Evolutionary conservation across 148 eudicot species (phyloP).

Genomic region (Gaultheria prostrata): DNA sequence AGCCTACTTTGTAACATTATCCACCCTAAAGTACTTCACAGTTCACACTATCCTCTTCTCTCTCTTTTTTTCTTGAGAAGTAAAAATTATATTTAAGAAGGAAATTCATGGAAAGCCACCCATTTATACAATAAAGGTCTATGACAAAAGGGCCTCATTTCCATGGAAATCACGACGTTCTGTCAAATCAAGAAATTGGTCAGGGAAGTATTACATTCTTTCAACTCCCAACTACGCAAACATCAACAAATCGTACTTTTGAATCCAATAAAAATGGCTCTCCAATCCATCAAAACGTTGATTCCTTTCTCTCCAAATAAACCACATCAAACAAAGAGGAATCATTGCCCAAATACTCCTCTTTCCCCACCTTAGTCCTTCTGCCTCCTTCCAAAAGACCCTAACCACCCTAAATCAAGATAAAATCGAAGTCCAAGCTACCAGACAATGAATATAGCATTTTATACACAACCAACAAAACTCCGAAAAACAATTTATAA

Average conservation of each 20-base stretch:
- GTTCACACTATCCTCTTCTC: too few relatives aligned
- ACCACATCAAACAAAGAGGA: background rate
- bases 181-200: too few relatives aligned
- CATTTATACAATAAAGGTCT: background rate
- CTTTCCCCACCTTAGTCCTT: background rate
- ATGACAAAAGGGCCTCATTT: background rate
- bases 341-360: background rate
- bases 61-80: background rate
- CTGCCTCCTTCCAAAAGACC: background rate
- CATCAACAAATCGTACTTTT: background rate
- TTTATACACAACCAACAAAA: too few relatives aligned
- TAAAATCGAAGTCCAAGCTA: background rate
- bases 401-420: background rate
- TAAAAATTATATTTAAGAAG: background rate
- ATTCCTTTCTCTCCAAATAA: constrained; percentile 1
- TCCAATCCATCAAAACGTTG: background rate
- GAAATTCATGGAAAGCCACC: background rate
- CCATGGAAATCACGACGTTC: background rate
- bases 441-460: background rate
- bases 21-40: too few relatives aligned
- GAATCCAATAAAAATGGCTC: background rate
- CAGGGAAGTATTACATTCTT: background rate
- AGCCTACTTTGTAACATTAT: too few relatives aligned
- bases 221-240: background rate
- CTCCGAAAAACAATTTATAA: too few relatives aligned